These are phyloP conservation scores for Solanum gandarillasii DNA, from an alignment of 257 asterid species.

Conservation along the genomic window DNA sequence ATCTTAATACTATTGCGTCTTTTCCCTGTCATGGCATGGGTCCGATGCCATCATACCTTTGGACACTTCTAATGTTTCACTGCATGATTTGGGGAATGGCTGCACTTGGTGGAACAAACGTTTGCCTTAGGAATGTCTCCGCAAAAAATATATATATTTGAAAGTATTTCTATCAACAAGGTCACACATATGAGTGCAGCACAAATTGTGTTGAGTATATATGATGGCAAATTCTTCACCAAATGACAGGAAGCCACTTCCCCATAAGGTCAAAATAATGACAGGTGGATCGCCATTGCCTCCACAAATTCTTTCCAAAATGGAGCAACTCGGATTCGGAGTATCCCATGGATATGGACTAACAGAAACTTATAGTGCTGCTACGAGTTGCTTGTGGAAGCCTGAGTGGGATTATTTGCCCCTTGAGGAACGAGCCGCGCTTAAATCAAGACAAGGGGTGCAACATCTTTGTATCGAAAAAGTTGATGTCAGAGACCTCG, in stretches of 20 bases:
- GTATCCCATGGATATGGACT: slow-evolving; percentile 26
- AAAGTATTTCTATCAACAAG: slow-evolving; percentile 6
- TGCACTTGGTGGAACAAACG: slow-evolving; percentile 17
- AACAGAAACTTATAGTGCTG: slow-evolving; percentile 21
- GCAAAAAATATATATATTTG: slow-evolving; percentile 20
- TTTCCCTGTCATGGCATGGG: slow-evolving; percentile 8
- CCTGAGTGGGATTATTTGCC: slow-evolving; percentile 25
- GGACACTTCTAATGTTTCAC: slow-evolving; percentile 33
- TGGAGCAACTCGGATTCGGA: slow-evolving; percentile 16
- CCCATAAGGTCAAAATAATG: slow-evolving; percentile 12
- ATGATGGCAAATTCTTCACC: slow-evolving; percentile 6
- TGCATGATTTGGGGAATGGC: slow-evolving; percentile 24
- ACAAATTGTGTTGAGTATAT: slow-evolving; percentile 17
- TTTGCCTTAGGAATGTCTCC: slow-evolving; percentile 12
- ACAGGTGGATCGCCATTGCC: slow-evolving; percentile 26
- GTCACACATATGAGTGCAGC: slow-evolving; percentile 28
- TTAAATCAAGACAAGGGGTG: slow-evolving; percentile 20
- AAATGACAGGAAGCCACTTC: slow-evolving; percentile 9
- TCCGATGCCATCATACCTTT: slow-evolving; percentile 13
- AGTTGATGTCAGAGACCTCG: slow-evolving; percentile 14
- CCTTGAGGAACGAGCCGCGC: not conserved
- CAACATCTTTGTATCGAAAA: slow-evolving; percentile 15
- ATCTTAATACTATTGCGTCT: slow-evolving; percentile 13
- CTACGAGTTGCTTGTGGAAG: slow-evolving; percentile 17
- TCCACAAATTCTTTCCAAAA: slow-evolving; percentile 15